A percentile compares a stretch with the other conserved stretches of the same genome.
phyloP scores from a whole-genome alignment of 495 filamentous ascomycete species.

The Podospora pseudocomata region DNA sequence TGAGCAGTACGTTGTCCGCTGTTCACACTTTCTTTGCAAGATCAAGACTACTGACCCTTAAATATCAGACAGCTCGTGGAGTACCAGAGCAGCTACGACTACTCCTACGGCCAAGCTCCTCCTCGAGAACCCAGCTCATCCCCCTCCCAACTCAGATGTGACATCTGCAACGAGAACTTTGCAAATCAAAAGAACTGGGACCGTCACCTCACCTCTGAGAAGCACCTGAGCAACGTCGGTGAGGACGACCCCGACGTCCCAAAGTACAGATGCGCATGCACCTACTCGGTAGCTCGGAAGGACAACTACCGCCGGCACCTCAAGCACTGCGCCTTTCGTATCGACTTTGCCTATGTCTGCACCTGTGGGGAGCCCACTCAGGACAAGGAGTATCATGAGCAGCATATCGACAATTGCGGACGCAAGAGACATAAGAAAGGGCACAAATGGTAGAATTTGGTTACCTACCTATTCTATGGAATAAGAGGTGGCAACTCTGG shows the following conservation, averaged over 20 bases:
- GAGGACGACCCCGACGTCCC: neutral
- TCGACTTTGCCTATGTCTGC: slow-evolving; percentile 5
- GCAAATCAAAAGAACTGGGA: slow-evolving; percentile 8
- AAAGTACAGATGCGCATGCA: slow-evolving; percentile 6
- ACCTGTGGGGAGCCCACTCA: slow-evolving; percentile 4
- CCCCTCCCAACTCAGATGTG: slow-evolving; percentile 21
- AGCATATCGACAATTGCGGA: slow-evolving; percentile 9
- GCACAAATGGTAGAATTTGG: neutral
- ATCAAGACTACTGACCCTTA: neutral
- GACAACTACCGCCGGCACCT: slow-evolving; percentile 14
- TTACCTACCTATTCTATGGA: no score
- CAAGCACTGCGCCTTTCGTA: neutral
- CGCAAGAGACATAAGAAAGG: neutral
- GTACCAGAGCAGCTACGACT: neutral
- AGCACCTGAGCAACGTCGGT: neutral
- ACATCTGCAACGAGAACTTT: slow-evolving; percentile 22
- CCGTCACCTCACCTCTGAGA: slow-evolving; percentile 5
- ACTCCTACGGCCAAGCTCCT: neutral
- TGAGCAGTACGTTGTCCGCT: neutral
- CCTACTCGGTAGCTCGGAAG: slow-evolving; percentile 8
- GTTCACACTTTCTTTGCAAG: no score
- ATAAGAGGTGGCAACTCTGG: neutral
- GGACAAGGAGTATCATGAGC: slow-evolving; percentile 5
- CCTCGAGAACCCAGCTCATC: neutral
- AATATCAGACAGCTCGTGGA: neutral